Percentiles rank a stretch among this genome's conserved stretches.
Evolutionary conservation across 306 rosid genomes (phyloP).

Genomic region (Sesbania bispinosa): DNA sequence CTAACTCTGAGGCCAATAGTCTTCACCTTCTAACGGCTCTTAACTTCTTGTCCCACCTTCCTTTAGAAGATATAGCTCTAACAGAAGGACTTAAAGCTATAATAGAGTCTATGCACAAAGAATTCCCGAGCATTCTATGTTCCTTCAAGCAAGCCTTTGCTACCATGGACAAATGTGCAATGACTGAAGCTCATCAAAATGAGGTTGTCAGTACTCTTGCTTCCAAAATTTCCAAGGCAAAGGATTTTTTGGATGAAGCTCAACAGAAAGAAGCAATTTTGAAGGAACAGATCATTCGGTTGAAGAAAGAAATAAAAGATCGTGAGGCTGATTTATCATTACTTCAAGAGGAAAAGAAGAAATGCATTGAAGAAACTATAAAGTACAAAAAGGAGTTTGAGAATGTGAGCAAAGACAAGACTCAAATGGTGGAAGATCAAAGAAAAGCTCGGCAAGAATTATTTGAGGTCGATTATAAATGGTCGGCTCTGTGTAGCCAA

Average conservation of each 20-base stretch:
- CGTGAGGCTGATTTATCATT: background rate
- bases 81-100: background rate
- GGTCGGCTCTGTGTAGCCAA: constrained; percentile 12
- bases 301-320: constrained; percentile 14
- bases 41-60: constrained; percentile 31
- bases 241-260: background rate
- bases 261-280: constrained; percentile 12
- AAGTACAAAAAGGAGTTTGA: background rate
- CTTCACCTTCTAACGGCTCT: constrained; percentile 19
- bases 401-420: too few relatives aligned
- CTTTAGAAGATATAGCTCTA: constrained; percentile 2
- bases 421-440: constrained; percentile 22
- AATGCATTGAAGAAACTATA: background rate
- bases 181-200: background rate
- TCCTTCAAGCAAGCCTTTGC: constrained; percentile 26
- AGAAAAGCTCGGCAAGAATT: background rate
- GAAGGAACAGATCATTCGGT: background rate
- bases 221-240: constrained; percentile 7
- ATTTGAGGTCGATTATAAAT: background rate
- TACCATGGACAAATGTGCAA: background rate
- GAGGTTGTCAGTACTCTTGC: background rate
- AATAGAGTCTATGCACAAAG: constrained; percentile 1
- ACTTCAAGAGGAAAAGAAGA: constrained; percentile 19
- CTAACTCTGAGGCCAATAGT: background rate
- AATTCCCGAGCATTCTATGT: constrained; percentile 8